These are phyloP conservation scores for Paxillus rubicundulus DNA, from an alignment of 768 basidiomycete genomes.

Conservation along the genomic window DNA sequence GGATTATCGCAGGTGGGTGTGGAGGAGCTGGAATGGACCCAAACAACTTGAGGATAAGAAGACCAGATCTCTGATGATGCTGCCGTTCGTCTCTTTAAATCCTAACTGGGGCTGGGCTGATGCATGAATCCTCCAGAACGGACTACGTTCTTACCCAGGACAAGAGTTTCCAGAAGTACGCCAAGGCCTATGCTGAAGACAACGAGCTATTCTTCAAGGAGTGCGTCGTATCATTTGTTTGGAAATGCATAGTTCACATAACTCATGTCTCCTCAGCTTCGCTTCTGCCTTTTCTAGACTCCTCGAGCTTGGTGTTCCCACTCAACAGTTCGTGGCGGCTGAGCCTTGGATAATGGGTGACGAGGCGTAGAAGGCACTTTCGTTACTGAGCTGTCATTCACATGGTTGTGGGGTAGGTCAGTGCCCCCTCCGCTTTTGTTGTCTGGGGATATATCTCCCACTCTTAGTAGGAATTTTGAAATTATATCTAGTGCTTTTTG, in stretches of 20 bases:
- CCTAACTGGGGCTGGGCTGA: neutral
- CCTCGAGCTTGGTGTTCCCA: slow-evolving; percentile 92
- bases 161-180: slow-evolving; percentile 88
- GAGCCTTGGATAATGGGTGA: slow-evolving; percentile 71
- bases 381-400: neutral
- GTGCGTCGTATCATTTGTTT: slow-evolving; percentile 44
- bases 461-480: too few relatives aligned
- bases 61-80: slow-evolving; percentile 90
- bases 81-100: slow-evolving; percentile 59
- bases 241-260: too few relatives aligned
- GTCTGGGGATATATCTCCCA: neutral
- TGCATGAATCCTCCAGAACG: slow-evolving; percentile 43
- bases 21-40: slow-evolving; percentile 93
- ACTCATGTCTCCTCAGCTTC: slow-evolving; percentile 56
- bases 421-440: neutral
- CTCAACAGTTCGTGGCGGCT: slow-evolving; percentile 64
- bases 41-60: slow-evolving; percentile 94
- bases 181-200: slow-evolving; percentile 83
- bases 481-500: too few relatives aligned
- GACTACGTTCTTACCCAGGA: slow-evolving; percentile 89
- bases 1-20: slow-evolving; percentile 60
- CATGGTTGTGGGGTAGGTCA: neutral
- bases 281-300: slow-evolving; percentile 72
- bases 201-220: slow-evolving; percentile 91
- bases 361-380: slow-evolving; percentile 33